These are phyloP conservation scores for Tolypocladium inflatum DNA, from an alignment of 2,329 filamentous ascomycete genomes.

Conservation along the genomic window DNA sequence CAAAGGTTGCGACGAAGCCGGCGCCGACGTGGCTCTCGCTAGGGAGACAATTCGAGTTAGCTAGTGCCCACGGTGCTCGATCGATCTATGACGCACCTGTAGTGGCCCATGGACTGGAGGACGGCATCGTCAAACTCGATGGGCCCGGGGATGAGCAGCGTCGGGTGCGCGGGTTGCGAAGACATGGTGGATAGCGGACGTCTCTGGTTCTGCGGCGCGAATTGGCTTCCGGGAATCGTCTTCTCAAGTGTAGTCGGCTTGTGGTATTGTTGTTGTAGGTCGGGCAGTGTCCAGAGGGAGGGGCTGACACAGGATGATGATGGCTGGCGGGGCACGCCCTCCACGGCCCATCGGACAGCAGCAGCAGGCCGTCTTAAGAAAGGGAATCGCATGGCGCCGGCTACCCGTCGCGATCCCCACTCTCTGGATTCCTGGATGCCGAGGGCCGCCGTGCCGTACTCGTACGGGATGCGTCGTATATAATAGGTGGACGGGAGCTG, in stretches of 20 bases:
- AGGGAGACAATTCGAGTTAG: neutral
- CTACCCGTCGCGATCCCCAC: neutral
- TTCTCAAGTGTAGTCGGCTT: neutral
- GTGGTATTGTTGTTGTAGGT: neutral
- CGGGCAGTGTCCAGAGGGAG: constrained; percentile 10
- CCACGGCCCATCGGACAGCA: constrained; percentile 17
- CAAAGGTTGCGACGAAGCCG: constrained; percentile 82
- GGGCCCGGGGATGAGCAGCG: constrained; percentile 90
- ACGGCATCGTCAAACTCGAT: constrained; percentile 99
- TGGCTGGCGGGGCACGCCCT: constrained; percentile 17
- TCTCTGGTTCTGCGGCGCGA: constrained; percentile 6
- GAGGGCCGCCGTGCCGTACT: neutral
- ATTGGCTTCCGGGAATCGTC: neutral
- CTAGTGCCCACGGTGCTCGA: neutral
- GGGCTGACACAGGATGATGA: constrained; percentile 11
- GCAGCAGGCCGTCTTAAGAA: constrained; percentile 4
- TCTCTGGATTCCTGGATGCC: neutral
- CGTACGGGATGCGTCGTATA: neutral
- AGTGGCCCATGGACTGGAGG: constrained; percentile 89
- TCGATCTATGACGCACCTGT: constrained; percentile 51
- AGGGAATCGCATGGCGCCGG: constrained; percentile 2
- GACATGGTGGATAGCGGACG: constrained; percentile 40
- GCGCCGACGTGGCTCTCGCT: constrained; percentile 92
- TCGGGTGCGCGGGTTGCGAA: constrained; percentile 51
- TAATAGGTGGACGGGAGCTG: neutral